A percentile compares a stretch with the other conserved stretches of the same genome.
phyloP scores from a whole-genome alignment of 1,139 yeast genomes.

The Geotrichum candidum region DNA sequence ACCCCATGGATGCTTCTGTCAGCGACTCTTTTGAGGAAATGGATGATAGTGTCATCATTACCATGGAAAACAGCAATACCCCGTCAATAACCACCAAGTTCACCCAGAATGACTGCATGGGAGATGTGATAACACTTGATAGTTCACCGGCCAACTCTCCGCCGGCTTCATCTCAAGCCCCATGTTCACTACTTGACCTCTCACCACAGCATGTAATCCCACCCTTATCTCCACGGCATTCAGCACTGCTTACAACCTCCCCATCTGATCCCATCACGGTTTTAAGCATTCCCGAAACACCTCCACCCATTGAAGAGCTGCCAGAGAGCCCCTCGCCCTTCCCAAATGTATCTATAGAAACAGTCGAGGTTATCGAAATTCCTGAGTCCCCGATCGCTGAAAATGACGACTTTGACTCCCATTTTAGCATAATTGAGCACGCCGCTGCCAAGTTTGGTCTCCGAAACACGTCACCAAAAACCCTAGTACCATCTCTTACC shows the following conservation, averaged over 20 bases:
- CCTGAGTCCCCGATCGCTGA: constrained; percentile 8
- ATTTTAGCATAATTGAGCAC: not conserved
- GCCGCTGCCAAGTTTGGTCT: not conserved
- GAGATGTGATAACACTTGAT: not conserved
- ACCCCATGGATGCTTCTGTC: not conserved
- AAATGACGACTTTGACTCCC: not conserved
- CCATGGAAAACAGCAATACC: not conserved
- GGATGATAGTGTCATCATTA: not conserved
- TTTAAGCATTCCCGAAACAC: not conserved
- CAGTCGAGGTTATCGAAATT: constrained; percentile 9
- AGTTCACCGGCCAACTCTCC: not conserved
- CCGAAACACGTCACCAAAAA: not conserved
- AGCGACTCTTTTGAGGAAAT: not conserved
- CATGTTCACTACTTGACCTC: not conserved
- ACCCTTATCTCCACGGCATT: not conserved
- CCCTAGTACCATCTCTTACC: not conserved
- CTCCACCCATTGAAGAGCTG: not conserved
- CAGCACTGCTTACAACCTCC: not conserved
- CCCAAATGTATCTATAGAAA: not conserved
- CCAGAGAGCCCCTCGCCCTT: not conserved
- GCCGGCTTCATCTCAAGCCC: not conserved
- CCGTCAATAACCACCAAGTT: not conserved
- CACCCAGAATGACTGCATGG: not conserved
- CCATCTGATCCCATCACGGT: not conserved
- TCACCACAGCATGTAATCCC: not conserved